Percentiles rank a stretch among this genome's conserved stretches.
These are phyloP conservation scores for Candida tallmaniae DNA, from an alignment of 805 yeast genomes.

Conservation along the genomic window DNA sequence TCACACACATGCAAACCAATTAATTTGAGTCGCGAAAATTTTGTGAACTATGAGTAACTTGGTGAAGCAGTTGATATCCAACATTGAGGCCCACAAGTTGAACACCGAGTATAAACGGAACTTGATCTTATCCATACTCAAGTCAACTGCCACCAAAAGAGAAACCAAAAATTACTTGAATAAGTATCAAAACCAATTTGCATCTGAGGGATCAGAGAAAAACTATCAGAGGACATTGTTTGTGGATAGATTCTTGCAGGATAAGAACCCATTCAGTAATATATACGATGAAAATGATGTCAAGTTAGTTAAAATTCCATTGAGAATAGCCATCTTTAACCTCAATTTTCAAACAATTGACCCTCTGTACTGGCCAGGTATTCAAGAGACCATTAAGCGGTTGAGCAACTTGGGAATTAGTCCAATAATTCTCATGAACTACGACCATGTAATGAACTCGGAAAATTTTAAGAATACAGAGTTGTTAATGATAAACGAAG, in stretches of 20 bases:
- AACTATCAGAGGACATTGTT: slow-evolving; percentile 29
- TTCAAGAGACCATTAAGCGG: slow-evolving; percentile 53
- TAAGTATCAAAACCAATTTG: slow-evolving; percentile 55
- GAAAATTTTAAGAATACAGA: slow-evolving; percentile 27
- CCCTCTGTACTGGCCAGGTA: slow-evolving; percentile 34
- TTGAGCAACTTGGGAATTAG: slow-evolving; percentile 63
- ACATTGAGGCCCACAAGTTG: slow-evolving; percentile 26
- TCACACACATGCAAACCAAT: too few relatives aligned
- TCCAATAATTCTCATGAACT: slow-evolving; percentile 65
- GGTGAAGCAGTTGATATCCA: slow-evolving; percentile 31
- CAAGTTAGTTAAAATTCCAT: slow-evolving; percentile 36
- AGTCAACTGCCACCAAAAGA: slow-evolving; percentile 89
- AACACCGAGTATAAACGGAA: slow-evolving; percentile 54
- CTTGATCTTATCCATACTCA: slow-evolving; percentile 75
- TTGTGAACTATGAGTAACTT: too few relatives aligned
- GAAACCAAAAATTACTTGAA: slow-evolving; percentile 80
- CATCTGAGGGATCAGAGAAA: slow-evolving; percentile 18
- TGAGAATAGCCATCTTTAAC: slow-evolving; percentile 55
- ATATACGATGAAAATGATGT: slow-evolving; percentile 27
- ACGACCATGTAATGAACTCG: slow-evolving; percentile 18
- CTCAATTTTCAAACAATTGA: slow-evolving; percentile 38
- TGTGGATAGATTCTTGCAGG: slow-evolving; percentile 27
- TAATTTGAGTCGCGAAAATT: too few relatives aligned
- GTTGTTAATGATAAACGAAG: slow-evolving; percentile 26
- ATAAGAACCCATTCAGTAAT: slow-evolving; percentile 29